These are phyloP conservation scores for Kitagawia praeruptora DNA, from an alignment of 129 eudicot species.

Conservation along the genomic window DNA sequence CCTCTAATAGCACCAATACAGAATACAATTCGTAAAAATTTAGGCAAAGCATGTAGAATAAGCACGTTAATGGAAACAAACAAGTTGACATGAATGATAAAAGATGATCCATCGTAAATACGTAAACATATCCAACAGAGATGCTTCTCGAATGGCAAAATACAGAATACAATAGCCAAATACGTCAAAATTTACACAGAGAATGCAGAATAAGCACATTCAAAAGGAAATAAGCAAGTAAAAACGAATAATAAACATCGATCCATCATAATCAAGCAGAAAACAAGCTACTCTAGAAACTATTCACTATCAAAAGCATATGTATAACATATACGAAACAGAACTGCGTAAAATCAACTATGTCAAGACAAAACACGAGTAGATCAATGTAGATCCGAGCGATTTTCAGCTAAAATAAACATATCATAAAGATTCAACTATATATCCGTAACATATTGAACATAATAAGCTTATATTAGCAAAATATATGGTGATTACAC, in stretches of 20 bases:
- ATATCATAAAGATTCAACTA: neutral
- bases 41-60: neutral
- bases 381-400: neutral
- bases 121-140: neutral
- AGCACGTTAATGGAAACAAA: too few relatives aligned
- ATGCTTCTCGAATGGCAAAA: neutral
- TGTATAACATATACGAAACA: neutral
- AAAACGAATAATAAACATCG: neutral
- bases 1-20: neutral
- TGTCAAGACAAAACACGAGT: neutral
- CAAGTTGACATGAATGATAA: neutral
- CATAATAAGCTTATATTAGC: neutral
- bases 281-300: neutral
- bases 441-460: neutral
- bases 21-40: neutral
- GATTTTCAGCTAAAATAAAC: neutral
- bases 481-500: neutral
- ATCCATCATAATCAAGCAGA: neutral
- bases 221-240: too few relatives aligned
- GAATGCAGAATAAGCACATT: neutral
- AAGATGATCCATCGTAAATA: neutral
- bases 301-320: neutral
- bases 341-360: neutral
- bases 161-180: neutral
- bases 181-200: too few relatives aligned